phyloP scores from a whole-genome alignment of 1,284 basidiomycete species.

The Agaricales sp. region DNA sequence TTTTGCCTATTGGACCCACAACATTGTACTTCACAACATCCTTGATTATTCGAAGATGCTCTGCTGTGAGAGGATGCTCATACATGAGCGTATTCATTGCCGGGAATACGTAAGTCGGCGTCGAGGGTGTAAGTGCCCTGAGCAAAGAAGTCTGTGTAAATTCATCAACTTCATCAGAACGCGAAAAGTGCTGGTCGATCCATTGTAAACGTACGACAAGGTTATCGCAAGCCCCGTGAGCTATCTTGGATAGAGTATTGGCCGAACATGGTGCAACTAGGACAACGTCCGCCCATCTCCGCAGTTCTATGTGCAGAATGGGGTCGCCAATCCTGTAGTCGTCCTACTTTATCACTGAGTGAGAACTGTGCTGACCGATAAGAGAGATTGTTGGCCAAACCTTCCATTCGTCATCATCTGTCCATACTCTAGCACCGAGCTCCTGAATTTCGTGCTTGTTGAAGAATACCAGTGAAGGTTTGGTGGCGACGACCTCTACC shows the following conservation, averaged over 20 bases:
- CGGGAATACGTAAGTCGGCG: constrained; percentile 84
- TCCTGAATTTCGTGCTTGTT: constrained; percentile 39
- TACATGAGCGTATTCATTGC: constrained; percentile 99
- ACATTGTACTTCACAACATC: constrained; percentile 75
- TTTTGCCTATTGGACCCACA: constrained; percentile 79
- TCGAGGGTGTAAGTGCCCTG: constrained; percentile 74
- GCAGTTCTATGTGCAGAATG: constrained; percentile 92
- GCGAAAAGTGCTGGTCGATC: not conserved
- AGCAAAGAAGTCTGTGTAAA: constrained; percentile 84
- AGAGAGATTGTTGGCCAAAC: constrained; percentile 18
- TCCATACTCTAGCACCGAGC: constrained; percentile 70
- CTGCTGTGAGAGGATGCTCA: constrained; percentile 83
- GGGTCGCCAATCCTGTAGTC: constrained; percentile 76
- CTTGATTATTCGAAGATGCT: constrained; percentile 64
- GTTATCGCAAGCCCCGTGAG: constrained; percentile 84
- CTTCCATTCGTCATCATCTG: constrained; percentile 86
- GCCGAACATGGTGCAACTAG: constrained; percentile 93
- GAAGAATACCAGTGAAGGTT: constrained; percentile 74
- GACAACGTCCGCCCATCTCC: constrained; percentile 94
- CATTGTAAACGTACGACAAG: constrained; percentile 50
- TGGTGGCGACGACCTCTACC: constrained; percentile 81
- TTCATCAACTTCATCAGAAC: not conserved
- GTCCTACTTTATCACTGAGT: constrained; percentile 22
- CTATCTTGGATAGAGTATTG: constrained; percentile 91
- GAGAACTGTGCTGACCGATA: constrained; percentile 1